These are phyloP conservation scores for Collybiopsis luxurians DNA, from an alignment of 768 basidiomycete species.

Conservation along the genomic window DNA sequence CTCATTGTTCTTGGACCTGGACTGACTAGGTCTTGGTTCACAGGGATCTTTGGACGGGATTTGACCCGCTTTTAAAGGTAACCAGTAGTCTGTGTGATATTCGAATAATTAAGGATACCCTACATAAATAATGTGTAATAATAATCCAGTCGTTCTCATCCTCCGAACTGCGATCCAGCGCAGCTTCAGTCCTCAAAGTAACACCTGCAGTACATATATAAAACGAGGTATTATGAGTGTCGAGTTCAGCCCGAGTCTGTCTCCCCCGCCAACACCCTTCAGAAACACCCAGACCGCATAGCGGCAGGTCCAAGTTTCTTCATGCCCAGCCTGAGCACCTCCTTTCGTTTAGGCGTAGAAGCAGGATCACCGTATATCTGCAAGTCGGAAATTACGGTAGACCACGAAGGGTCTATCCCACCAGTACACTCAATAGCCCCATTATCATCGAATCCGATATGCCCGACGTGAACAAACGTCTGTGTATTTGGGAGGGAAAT, in stretches of 20 bases:
- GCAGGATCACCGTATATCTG: background rate
- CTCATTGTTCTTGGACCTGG: no score
- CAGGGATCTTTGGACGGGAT: conserved; percentile 78
- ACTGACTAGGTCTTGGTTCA: background rate
- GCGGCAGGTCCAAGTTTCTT: background rate
- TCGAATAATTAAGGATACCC: no score
- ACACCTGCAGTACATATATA: background rate
- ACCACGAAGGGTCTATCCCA: conserved; percentile 55
- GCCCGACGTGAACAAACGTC: conserved; percentile 66
- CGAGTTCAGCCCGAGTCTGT: no score
- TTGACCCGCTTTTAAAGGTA: conserved; percentile 61
- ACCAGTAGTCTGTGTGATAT: no score
- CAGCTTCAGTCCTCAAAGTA: background rate
- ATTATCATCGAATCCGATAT: conserved; percentile 54
- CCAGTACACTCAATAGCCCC: conserved; percentile 53
- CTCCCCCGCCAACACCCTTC: no score
- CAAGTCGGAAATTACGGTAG: conserved; percentile 34
- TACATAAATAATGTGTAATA: no score
- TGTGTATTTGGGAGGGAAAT: conserved; percentile 58
- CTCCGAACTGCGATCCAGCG: background rate
- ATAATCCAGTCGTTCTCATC: background rate
- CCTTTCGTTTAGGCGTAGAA: background rate
- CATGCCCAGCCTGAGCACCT: background rate
- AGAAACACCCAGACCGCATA: background rate
- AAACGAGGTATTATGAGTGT: no score